Percentiles rank a stretch among this genome's conserved stretches.
These are phyloP conservation scores for Maudiozyma turicensis DNA, from an alignment of 805 yeast species.

Conservation along the genomic window DNA sequence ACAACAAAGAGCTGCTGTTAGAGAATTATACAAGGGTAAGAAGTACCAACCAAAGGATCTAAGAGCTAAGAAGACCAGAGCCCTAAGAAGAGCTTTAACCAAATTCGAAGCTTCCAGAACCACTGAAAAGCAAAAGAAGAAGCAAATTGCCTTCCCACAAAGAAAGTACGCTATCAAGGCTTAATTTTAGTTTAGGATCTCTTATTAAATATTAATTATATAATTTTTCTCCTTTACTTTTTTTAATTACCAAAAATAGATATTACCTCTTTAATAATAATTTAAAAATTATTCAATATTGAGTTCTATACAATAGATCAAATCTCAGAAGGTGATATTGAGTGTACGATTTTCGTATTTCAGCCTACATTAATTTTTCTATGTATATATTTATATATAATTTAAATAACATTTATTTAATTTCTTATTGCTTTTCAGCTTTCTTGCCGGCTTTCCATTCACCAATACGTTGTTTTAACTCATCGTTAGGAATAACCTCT, in stretches of 20 bases:
- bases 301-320: no score
- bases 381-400: background rate
- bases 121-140: conserved; percentile 90
- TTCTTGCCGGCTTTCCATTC: conserved; percentile 44
- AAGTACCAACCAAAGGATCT: conserved; percentile 97
- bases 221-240: background rate
- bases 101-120: conserved; percentile 70
- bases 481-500: conserved; percentile 74
- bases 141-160: conserved; percentile 93
- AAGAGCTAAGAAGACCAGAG: conserved; percentile 99
- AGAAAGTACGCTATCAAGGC: conserved; percentile 99
- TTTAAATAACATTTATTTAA: background rate
- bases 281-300: no score
- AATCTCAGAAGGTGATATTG: no score
- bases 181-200: conserved; percentile 35
- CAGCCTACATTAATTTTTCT: background rate
- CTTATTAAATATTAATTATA: background rate
- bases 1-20: conserved; percentile 92
- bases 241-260: background rate
- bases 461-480: conserved; percentile 50
- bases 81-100: conserved; percentile 96
- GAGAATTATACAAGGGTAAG: conserved; percentile 91
- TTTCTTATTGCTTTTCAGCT: conserved; percentile 9
- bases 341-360: no score
- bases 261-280: no score